These are phyloP conservation scores for Cotoneaster glaucophyllus DNA, from an alignment of 306 rosid species.

Conservation along the genomic window DNA sequence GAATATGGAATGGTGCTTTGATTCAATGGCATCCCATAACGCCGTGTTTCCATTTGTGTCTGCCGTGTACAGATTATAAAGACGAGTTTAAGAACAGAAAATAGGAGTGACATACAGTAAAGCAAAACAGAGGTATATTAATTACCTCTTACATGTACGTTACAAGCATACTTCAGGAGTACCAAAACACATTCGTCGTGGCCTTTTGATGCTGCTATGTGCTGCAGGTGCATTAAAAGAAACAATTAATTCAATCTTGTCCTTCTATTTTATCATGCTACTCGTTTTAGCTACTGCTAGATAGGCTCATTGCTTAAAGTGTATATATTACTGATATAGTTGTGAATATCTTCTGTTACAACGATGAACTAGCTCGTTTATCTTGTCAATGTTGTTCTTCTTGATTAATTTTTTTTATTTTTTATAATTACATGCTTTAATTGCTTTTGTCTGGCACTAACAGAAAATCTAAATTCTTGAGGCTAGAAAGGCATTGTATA, in stretches of 20 bases:
- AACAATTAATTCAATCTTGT: not conserved
- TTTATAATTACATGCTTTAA: not conserved
- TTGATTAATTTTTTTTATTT: too few relatives aligned
- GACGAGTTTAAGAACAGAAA: not conserved
- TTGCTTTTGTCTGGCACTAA: not conserved
- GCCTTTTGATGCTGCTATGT: conserved; percentile 71
- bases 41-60: conserved; percentile 67
- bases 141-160: conserved; percentile 53
- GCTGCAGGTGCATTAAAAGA: conserved; percentile 46
- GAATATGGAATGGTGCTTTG: conserved; percentile 60
- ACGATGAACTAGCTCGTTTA: not conserved
- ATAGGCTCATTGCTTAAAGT: not conserved
- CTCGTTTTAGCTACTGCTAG: not conserved
- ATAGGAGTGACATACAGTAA: too few relatives aligned
- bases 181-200: conserved; percentile 67
- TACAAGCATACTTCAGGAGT: conserved; percentile 58
- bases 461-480: not conserved
- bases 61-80: conserved; percentile 25
- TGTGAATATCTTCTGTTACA: too few relatives aligned
- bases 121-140: too few relatives aligned
- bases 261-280: not conserved
- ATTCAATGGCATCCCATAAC: conserved; percentile 65
- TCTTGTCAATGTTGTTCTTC: too few relatives aligned
- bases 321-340: too few relatives aligned
- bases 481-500: conserved; percentile 9